Conservation (phyloP, 768 basidiomycete genomes). For the Rhizopogon vinicolor region DNA sequence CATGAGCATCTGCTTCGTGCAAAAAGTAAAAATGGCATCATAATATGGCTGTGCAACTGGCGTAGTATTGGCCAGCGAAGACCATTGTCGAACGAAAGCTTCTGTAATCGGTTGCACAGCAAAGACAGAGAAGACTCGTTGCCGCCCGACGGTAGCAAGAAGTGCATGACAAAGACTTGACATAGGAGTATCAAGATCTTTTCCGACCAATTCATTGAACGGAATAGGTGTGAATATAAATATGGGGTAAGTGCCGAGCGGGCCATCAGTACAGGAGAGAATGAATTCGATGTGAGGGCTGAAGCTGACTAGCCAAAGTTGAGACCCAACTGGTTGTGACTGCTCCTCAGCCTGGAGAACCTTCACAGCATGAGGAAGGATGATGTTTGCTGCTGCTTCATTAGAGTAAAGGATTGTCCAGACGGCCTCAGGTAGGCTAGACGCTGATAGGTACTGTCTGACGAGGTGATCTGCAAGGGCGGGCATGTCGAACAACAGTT, state of each 20-base stretch:
- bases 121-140: constrained; percentile 64
- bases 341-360: constrained; percentile 9
- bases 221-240: constrained; percentile 55
- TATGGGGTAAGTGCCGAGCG: constrained; percentile 57
- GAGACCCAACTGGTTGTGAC: neutral
- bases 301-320: constrained; percentile 27
- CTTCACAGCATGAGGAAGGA: constrained; percentile 35
- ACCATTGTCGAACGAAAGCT: constrained; percentile 48
- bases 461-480: neutral
- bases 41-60: constrained; percentile 48
- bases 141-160: constrained; percentile 22
- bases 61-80: constrained; percentile 36
- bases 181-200: constrained; percentile 21
- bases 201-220: constrained; percentile 29
- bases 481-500: constrained; percentile 11
- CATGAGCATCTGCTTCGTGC: constrained; percentile 41
- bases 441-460: constrained; percentile 7
- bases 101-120: constrained; percentile 42
- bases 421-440: constrained; percentile 17
- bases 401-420: constrained; percentile 23
- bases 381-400: constrained; percentile 33
- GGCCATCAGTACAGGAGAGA: constrained; percentile 54
- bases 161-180: constrained; percentile 19
- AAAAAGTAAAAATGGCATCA: constrained; percentile 51
- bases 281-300: constrained; percentile 32